These are phyloP conservation scores for Colletotrichum eleusines DNA, from an alignment of 2,329 filamentous ascomycete genomes.

Conservation along the genomic window DNA sequence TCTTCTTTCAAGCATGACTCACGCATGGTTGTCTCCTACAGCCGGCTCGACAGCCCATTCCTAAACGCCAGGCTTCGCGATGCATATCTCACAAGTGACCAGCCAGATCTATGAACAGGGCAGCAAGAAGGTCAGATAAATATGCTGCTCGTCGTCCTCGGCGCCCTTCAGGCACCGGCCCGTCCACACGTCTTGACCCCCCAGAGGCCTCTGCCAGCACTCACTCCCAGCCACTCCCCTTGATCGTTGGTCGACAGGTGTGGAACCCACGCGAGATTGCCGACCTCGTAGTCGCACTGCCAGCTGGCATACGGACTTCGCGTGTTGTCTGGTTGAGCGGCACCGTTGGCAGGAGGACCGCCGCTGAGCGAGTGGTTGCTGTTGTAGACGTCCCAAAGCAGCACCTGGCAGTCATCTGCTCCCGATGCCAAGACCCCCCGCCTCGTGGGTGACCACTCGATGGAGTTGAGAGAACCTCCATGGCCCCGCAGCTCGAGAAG, in stretches of 20 bases:
- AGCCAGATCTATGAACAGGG: constrained; percentile 41
- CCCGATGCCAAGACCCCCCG: constrained; percentile 92
- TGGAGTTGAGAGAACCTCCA: constrained; percentile 85
- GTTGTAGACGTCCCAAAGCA: constrained; percentile 94
- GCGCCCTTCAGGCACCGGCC: constrained; percentile 26
- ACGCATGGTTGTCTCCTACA: constrained; percentile 18
- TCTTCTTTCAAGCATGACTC: constrained; percentile 2
- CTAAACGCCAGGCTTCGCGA: constrained; percentile 45
- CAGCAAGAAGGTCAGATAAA: constrained; percentile 22
- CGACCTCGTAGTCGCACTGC: constrained; percentile 89
- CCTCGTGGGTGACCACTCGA: constrained; percentile 93
- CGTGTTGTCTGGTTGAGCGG: constrained; percentile 65
- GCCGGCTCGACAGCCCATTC: constrained; percentile 21
- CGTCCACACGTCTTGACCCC: constrained; percentile 64
- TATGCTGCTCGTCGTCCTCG: constrained; percentile 27
- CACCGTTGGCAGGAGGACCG: constrained; percentile 60
- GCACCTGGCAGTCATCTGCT: constrained; percentile 89
- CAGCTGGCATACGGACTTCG: constrained; percentile 80
- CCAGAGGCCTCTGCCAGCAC: constrained; percentile 85
- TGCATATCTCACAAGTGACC: constrained; percentile 42
- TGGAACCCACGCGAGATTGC: constrained; percentile 87
- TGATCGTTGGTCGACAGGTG: constrained; percentile 75
- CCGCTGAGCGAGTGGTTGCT: constrained; percentile 61
- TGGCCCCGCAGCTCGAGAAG: constrained; percentile 94
- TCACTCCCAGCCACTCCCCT: constrained; percentile 87